Percentiles rank a stretch among this genome's conserved stretches.
These are phyloP conservation scores for Lachancea mirantina DNA, from an alignment of 805 yeast genomes.

Conservation along the genomic window DNA sequence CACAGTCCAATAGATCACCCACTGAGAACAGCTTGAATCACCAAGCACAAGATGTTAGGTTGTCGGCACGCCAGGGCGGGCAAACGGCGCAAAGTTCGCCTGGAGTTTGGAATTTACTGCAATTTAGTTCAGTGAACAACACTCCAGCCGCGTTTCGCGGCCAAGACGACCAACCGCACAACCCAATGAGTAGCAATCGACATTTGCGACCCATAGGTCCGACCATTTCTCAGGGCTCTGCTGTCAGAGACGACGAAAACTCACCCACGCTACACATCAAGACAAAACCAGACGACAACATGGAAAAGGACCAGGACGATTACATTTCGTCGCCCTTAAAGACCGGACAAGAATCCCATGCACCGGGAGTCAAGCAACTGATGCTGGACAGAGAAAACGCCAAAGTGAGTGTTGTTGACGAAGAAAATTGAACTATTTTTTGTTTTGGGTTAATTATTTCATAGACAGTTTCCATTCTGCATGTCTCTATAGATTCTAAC, in stretches of 20 bases:
- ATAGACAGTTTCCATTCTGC: too few relatives aligned
- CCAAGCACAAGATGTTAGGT: conserved; percentile 4
- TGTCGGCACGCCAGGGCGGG: conserved; percentile 14
- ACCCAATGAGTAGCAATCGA: background rate
- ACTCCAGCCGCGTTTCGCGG: conserved; percentile 25
- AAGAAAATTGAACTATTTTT: too few relatives aligned
- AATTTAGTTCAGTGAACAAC: conserved; percentile 46
- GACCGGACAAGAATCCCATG: conserved; percentile 11
- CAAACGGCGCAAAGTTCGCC: conserved; percentile 49
- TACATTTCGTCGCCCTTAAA: conserved; percentile 25
- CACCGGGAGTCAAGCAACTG: conserved; percentile 15
- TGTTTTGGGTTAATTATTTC: too few relatives aligned
- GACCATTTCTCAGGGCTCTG: too few relatives aligned
- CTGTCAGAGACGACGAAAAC: background rate
- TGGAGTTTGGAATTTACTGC: conserved; percentile 89
- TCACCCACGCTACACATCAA: conserved; percentile 6
- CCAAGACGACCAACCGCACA: conserved; percentile 5
- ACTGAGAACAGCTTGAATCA: conserved; percentile 8
- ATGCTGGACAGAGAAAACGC: conserved; percentile 30
- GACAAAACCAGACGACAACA: conserved; percentile 1
- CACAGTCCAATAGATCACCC: conserved; percentile 20
- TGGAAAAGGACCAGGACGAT: conserved; percentile 3
- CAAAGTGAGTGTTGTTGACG: conserved; percentile 23
- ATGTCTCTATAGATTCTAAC: too few relatives aligned
- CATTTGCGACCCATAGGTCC: background rate